Base-by-base conservation (phyloP, 768 basidiomycete species). In the Termitomyces sp. region DNA sequence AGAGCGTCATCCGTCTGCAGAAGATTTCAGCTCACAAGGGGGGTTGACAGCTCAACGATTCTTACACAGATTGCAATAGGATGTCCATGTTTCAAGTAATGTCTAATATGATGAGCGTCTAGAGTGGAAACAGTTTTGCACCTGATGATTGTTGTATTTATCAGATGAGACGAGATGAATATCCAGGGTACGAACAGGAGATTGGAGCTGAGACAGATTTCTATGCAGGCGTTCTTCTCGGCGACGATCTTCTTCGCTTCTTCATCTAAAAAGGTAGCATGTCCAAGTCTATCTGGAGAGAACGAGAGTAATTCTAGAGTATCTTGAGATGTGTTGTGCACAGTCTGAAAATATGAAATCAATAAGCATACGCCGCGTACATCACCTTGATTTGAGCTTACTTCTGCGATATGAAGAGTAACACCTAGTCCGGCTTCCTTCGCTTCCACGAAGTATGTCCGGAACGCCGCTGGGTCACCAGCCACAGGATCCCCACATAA, bases 391-490 rank as follows among this genome's bases (percentile, higher is more conserved):
- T 48, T 18, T 13, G 22, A 22, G 65, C 71, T n/a, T 58, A 88
- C 89, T 80, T 95, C 92, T 2, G 92, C 90, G 52, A 93, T 86
- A 69, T 94, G 92, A 37, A 93, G 68, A 0, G 92, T 94, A n/a
- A 92, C 64, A 2, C 85, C 80, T 8, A 94, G 69, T 0, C 89
- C 89, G 1, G 80, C 84, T 37, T 68, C 74, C 56, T 80, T 84
- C 1, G 82, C 89, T 46, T 74, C 71, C 12, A 68, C 69, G 64
- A 93, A 83, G 58, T 82, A 75, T 24, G 72, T 72, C 18, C 69
- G 74, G 59, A 89, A 86, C 2, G 65, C 62, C 4, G 71, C 67
- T 67, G 89, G 79, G 62, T 86, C 76, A 0, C 90, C 88, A 13
- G 78, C 81, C 54, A 62, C 67, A 0, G 91, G 91, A 69, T 92